Conservation (phyloP, 176 grass and related monocot genomes). For the Paspalum vaginatum region DNA sequence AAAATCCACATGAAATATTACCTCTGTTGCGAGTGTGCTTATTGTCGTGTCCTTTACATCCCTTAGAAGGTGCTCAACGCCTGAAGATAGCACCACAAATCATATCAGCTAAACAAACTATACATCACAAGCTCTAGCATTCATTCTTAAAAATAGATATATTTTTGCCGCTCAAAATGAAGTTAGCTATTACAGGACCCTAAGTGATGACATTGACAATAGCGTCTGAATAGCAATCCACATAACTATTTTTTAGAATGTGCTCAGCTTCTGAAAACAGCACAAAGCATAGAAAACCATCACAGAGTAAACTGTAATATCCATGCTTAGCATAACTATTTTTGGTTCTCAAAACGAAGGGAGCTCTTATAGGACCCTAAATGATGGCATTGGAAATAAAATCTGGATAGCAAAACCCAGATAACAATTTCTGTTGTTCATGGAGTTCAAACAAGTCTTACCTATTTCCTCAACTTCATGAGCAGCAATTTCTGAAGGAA, state of each 20-base stretch:
- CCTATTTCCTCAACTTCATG: slow-evolving; percentile 98
- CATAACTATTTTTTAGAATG: slow-evolving; percentile 40
- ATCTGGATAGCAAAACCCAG: background rate
- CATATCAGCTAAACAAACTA: slow-evolving; percentile 16
- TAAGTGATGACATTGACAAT: background rate
- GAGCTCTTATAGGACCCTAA: background rate
- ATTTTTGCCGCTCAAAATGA: slow-evolving; percentile 16
- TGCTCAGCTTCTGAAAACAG: slow-evolving; percentile 74
- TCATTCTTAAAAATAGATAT: background rate
- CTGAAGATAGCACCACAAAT: slow-evolving; percentile 49
- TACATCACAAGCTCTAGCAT: background rate
- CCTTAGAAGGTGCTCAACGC: slow-evolving; percentile 93
- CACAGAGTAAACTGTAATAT: background rate
- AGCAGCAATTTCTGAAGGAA: slow-evolving; percentile 96
- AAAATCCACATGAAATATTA: slow-evolving; percentile 42
- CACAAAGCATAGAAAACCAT: slow-evolving; percentile 24
- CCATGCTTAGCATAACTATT: background rate
- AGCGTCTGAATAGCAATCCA: background rate
- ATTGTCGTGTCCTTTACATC: slow-evolving; percentile 98
- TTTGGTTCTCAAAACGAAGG: background rate
- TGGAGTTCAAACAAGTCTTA: slow-evolving; percentile 39
- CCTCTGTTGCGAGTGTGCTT: slow-evolving; percentile 93
- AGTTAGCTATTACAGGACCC: background rate
- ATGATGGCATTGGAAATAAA: background rate
- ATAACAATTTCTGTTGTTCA: slow-evolving; percentile 7